A percentile compares a stretch with the other conserved stretches of the same genome.
Conservation (phyloP, 2,329 filamentous ascomycete species). For the Aspergillus japonicus region DNA sequence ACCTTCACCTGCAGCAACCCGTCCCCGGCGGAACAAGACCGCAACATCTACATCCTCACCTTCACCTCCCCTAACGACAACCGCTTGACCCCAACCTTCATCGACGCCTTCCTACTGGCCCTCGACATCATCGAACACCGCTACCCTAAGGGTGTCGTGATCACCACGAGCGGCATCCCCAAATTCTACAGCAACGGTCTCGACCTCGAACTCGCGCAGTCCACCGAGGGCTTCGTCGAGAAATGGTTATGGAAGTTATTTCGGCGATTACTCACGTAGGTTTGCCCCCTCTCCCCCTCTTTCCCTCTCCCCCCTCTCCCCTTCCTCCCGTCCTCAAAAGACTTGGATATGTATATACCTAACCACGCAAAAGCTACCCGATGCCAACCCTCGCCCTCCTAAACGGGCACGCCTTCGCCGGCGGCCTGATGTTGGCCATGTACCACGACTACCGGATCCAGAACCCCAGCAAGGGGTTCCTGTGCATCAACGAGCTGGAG, state of each 20-base stretch:
- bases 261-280: constrained; percentile 60
- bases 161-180: constrained; percentile 70
- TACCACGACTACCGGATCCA: constrained; percentile 81
- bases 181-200: constrained; percentile 86
- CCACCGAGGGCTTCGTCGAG: constrained; percentile 61
- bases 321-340: not conserved
- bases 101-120: constrained; percentile 64
- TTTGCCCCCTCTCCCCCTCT: not conserved
- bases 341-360: not conserved
- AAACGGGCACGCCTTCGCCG: constrained; percentile 79
- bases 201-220: constrained; percentile 67
- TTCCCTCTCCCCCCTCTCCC: not conserved
- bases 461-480: constrained; percentile 67
- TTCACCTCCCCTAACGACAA: constrained; percentile 73
- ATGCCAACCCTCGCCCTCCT: constrained; percentile 80
- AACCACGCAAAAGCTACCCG: constrained; percentile 54
- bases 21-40: constrained; percentile 39
- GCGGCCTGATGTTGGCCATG: constrained; percentile 77
- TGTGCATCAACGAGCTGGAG: constrained; percentile 79
- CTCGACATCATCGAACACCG: constrained; percentile 73
- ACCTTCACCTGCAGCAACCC: constrained; percentile 63
- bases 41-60: constrained; percentile 67
- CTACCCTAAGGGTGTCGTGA: constrained; percentile 68
- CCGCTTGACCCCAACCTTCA: constrained; percentile 68
- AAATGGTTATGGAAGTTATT: constrained; percentile 64